Evolutionary conservation across 2,329 filamentous ascomycete genomes (phyloP).

Genomic region (Ceratocystis variospora): DNA sequence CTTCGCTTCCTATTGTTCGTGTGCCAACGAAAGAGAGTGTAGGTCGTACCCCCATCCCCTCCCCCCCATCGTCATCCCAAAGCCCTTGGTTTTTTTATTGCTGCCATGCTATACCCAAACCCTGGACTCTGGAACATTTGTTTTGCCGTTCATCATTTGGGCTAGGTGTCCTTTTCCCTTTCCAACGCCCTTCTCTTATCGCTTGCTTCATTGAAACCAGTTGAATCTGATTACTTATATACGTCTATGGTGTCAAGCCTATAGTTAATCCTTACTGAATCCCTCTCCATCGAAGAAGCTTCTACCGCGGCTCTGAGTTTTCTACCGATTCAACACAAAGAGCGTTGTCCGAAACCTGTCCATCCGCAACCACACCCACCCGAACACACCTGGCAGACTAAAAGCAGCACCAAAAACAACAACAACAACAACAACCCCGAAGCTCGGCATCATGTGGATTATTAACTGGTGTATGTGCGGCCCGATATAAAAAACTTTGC

Average conservation of each 20-base stretch:
- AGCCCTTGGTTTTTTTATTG: neutral
- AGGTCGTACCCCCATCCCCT: neutral
- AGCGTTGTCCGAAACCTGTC: constrained; percentile 12
- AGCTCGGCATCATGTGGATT: constrained; percentile 61
- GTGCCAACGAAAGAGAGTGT: neutral
- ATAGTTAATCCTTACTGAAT: neutral
- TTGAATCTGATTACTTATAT: constrained; percentile 8
- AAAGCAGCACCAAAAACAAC: neutral
- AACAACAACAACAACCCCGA: constrained; percentile 10
- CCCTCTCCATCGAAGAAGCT: neutral
- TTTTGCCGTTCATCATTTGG: neutral
- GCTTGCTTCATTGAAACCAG: neutral
- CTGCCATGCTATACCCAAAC: constrained; percentile 1
- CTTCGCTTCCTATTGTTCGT: neutral
- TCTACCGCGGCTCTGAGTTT: constrained; percentile 6
- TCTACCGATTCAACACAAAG: constrained; percentile 19
- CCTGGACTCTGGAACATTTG: constrained; percentile 1
- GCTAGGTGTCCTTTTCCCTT: constrained; percentile 6
- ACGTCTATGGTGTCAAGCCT: neutral
- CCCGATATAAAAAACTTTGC: neutral
- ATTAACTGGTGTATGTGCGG: constrained; percentile 76
- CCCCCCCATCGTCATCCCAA: constrained; percentile 1
- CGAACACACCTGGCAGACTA: too few species aligned
- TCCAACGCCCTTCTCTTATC: neutral
- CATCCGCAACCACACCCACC: constrained; percentile 9